phyloP scores from a whole-genome alignment of 2,329 filamentous ascomycete genomes.

The Alternaria gaisen region DNA sequence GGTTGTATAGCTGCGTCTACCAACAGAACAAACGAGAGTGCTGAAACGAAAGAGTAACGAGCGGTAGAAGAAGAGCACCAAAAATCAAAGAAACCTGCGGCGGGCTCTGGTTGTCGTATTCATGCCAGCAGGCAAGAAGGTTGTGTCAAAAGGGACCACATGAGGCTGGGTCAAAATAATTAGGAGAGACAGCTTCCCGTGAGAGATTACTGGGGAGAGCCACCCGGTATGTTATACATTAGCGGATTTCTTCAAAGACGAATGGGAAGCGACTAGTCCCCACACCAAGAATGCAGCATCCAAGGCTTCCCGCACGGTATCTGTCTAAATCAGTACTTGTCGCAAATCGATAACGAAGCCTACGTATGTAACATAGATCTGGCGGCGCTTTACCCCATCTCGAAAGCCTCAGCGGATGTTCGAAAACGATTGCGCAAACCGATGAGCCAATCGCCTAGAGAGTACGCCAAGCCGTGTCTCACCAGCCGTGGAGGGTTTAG shows the following conservation, averaged over 20 bases:
- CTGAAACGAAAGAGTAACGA: conserved; percentile 42
- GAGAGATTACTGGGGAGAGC: conserved; percentile 26
- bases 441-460: conserved; percentile 17
- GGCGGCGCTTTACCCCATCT: conserved; percentile 22
- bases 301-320: conserved; percentile 20
- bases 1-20: conserved; percentile 37
- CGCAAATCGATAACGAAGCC: conserved; percentile 21
- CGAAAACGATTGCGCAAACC: conserved; percentile 21
- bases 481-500: conserved; percentile 19
- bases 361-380: conserved; percentile 20
- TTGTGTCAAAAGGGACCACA: conserved; percentile 22
- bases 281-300: conserved; percentile 20
- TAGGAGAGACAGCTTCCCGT: conserved; percentile 26
- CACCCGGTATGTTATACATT: conserved; percentile 29
- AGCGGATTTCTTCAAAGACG: conserved; percentile 21
- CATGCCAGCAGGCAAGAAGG: conserved; percentile 43
- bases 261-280: conserved; percentile 23
- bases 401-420: conserved; percentile 20
- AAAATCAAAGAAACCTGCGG: conserved; percentile 36
- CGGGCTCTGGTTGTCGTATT: conserved; percentile 32
- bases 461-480: conserved; percentile 15
- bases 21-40: conserved; percentile 44
- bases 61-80: conserved; percentile 38
- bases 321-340: conserved; percentile 19
- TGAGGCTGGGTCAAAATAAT: conserved; percentile 25